Evolutionary conservation across 768 basidiomycete genomes (phyloP).

Genomic region (Suillus weaverae): DNA sequence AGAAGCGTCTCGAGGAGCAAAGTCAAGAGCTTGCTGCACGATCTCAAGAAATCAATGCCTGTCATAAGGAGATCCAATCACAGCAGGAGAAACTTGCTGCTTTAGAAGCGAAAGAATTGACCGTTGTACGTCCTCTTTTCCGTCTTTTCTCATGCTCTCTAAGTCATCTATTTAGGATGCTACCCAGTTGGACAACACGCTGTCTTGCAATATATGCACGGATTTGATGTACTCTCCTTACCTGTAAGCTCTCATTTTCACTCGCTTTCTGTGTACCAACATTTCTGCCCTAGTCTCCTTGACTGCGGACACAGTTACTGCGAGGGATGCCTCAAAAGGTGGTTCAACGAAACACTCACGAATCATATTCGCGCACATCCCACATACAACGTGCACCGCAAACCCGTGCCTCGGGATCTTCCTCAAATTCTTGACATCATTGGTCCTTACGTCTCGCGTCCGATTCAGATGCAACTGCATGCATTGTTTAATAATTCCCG

Average conservation of each 20-base stretch:
- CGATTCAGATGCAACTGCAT: conserved; percentile 19
- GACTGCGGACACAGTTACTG: conserved; percentile 76
- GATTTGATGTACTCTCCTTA: conserved; percentile 66
- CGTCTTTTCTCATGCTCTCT: neutral
- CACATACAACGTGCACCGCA: conserved; percentile 37
- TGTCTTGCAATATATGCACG: conserved; percentile 67
- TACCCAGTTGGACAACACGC: conserved; percentile 50
- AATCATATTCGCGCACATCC: conserved; percentile 53
- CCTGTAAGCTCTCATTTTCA: conserved; percentile 43
- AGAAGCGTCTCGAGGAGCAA: conserved; percentile 17
- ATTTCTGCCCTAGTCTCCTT: conserved; percentile 43
- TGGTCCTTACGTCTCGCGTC: conserved; percentile 8
- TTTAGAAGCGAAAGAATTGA: neutral
- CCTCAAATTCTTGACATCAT: conserved; percentile 16
- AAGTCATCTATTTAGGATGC: conserved; percentile 33
- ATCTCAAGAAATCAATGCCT: neutral
- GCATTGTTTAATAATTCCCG: conserved; percentile 21
- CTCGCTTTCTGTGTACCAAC: conserved; percentile 3
- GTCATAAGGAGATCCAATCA: neutral
- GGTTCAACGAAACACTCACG: conserved; percentile 48
- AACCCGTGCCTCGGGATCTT: conserved; percentile 18
- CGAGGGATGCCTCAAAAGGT: conserved; percentile 55
- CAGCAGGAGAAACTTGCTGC: neutral
- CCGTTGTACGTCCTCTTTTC: neutral
- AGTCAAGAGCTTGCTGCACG: conserved; percentile 3